Percentiles rank a stretch among this genome's conserved stretches.
Evolutionary conservation across 2,329 filamentous ascomycete species (phyloP).

Genomic region (Stemphylium beticola): DNA sequence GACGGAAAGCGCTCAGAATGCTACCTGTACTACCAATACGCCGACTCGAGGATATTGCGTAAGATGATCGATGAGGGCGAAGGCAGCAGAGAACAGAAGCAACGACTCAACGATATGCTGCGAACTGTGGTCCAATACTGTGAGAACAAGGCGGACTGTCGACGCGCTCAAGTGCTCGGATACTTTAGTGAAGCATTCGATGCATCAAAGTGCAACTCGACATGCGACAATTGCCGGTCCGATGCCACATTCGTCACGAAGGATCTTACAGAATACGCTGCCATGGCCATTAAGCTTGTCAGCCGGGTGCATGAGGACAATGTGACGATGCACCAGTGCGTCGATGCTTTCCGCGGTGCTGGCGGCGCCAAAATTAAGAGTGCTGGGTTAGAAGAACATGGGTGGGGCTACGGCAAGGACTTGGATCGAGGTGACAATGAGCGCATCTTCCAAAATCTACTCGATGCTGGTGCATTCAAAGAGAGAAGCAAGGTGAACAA

Average conservation of each 20-base stretch:
- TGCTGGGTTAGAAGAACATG: constrained; percentile 60
- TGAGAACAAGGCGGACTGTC: constrained; percentile 86
- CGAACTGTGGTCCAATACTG: constrained; percentile 85
- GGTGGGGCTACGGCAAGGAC: constrained; percentile 68
- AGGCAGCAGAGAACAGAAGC: constrained; percentile 77
- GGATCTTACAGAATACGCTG: constrained; percentile 79
- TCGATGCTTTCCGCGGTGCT: constrained; percentile 81
- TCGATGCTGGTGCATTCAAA: constrained; percentile 73
- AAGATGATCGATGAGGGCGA: constrained; percentile 85
- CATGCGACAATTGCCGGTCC: constrained; percentile 89
- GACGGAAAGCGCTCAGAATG: constrained; percentile 88
- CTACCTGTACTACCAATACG: constrained; percentile 86
- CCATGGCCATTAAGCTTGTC: constrained; percentile 73
- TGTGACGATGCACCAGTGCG: constrained; percentile 73
- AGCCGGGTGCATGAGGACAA: constrained; percentile 61
- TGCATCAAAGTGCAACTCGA: constrained; percentile 70
- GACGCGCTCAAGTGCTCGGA: constrained; percentile 83
- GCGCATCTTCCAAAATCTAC: constrained; percentile 79
- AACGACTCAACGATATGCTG: constrained; percentile 84
- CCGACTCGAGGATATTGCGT: constrained; percentile 74
- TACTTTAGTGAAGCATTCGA: constrained; percentile 92
- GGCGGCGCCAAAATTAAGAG: constrained; percentile 65
- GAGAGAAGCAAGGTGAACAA: constrained; percentile 73
- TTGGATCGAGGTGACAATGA: constrained; percentile 79
- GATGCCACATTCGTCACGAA: constrained; percentile 71